These are phyloP conservation scores for Exserohilum turcica DNA, from an alignment of 2,329 filamentous ascomycete species.

Conservation along the genomic window DNA sequence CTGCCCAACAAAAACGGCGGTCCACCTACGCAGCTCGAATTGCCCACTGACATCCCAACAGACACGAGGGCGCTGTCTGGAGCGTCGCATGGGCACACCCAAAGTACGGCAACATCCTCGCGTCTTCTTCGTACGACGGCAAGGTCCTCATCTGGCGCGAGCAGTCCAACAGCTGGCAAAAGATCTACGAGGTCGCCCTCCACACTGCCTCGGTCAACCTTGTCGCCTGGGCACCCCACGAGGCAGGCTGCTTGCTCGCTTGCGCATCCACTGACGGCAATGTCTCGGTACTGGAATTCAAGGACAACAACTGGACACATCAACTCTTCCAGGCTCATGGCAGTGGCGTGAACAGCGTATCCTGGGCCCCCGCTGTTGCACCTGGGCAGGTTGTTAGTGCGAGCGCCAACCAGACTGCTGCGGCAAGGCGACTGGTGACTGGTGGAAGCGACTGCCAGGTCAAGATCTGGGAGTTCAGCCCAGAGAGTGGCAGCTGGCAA, in stretches of 20 bases:
- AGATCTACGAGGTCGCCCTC: constrained; percentile 88
- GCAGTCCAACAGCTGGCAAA: constrained; percentile 65
- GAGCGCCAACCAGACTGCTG: constrained; percentile 59
- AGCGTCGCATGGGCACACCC: constrained; percentile 95
- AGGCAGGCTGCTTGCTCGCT: constrained; percentile 90
- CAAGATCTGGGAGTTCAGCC: constrained; percentile 84
- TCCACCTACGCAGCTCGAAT: not conserved
- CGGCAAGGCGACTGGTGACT: constrained; percentile 85
- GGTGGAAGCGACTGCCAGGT: constrained; percentile 92
- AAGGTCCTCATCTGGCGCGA: constrained; percentile 99
- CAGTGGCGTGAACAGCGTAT: constrained; percentile 92
- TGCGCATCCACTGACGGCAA: constrained; percentile 93
- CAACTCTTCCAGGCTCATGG: constrained; percentile 90
- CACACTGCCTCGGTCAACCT: constrained; percentile 98
- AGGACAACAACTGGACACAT: constrained; percentile 91
- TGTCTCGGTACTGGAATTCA: constrained; percentile 94
- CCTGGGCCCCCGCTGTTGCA: constrained; percentile 85
- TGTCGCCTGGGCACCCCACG: constrained; percentile 96
- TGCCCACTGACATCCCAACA: constrained; percentile 48
- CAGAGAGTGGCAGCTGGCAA: constrained; percentile 59
- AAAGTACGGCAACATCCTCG: constrained; percentile 97
- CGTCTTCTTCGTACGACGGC: constrained; percentile 93
- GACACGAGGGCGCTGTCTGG: constrained; percentile 97
- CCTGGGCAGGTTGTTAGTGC: constrained; percentile 82
- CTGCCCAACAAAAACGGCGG: not conserved